phyloP scores from a whole-genome alignment of 257 asterid species.

The Plantago elongata region DNA sequence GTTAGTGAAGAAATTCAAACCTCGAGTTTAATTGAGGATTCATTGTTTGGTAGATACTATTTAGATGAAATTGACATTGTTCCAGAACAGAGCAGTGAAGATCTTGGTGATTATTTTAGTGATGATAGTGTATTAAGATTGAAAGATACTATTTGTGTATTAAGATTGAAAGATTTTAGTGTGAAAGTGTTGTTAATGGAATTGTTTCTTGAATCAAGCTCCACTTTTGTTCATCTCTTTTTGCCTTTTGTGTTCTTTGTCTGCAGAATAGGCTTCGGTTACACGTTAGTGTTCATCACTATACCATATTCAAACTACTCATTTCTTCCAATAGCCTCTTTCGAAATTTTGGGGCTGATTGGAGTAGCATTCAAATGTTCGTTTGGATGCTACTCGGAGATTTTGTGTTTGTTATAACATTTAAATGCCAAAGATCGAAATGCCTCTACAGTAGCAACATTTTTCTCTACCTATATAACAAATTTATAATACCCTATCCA shows the following conservation, averaged over 20 bases:
- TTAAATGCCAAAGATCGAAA: no score
- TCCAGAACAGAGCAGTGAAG: slow-evolving; percentile 12
- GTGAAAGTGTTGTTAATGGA: slow-evolving; percentile 24
- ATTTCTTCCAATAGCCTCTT: no score
- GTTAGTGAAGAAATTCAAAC: slow-evolving; percentile 21
- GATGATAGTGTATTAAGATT: no score
- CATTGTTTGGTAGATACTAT: slow-evolving; percentile 25
- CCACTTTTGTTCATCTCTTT: not conserved
- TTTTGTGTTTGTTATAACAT: no score
- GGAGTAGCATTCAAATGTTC: no score
- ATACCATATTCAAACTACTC: no score
- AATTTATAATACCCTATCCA: no score
- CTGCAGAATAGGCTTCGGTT: not conserved
- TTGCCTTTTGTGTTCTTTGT: not conserved
- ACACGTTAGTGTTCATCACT: no score
- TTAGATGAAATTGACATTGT: slow-evolving; percentile 25
- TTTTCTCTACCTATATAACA: no score
- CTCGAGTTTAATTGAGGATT: slow-evolving; percentile 23
- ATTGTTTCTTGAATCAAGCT: slow-evolving; percentile 21
- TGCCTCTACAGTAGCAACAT: no score
- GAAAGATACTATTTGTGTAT: slow-evolving; percentile 21
- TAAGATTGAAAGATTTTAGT: not conserved
- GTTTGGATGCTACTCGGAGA: no score
- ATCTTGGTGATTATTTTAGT: not conserved
- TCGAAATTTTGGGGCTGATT: no score